Evolutionary conservation across 1,284 basidiomycete species (phyloP).

Genomic region (Coniferiporia weirii): DNA sequence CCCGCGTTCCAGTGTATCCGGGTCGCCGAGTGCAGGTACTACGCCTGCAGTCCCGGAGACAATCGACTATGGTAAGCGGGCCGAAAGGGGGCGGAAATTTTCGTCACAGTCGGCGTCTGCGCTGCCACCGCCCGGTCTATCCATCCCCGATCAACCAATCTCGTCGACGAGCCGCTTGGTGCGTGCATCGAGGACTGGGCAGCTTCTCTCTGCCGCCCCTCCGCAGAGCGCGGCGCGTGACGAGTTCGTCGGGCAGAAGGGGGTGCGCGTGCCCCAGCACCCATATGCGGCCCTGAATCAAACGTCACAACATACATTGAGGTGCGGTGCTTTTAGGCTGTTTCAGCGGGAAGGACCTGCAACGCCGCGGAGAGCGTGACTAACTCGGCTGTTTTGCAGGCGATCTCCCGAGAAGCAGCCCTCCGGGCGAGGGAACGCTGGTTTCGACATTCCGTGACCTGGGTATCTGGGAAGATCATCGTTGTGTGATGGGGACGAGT

Average conservation of each 20-base stretch:
- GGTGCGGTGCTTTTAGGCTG: not conserved
- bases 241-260: not conserved
- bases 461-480: not conserved
- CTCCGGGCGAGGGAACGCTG: not conserved
- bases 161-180: slow-evolving; percentile 13
- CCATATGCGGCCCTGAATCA: slow-evolving; percentile 15
- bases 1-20: not conserved
- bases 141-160: slow-evolving; percentile 8
- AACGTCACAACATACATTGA: slow-evolving; percentile 1
- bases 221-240: slow-evolving; percentile 15
- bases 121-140: not conserved
- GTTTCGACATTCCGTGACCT: not conserved
- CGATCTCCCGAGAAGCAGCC: not conserved
- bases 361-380: not conserved
- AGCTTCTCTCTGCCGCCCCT: slow-evolving; percentile 3
- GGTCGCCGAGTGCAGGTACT: not conserved
- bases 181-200: slow-evolving; percentile 9
- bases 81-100: not conserved
- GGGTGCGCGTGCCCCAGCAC: slow-evolving; percentile 9
- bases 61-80: not conserved
- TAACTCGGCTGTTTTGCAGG: not conserved
- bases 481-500: not conserved
- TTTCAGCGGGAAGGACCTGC: not conserved
- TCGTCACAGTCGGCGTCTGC: not conserved
- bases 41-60: not conserved